Conservation (phyloP, 768 basidiomycete genomes). For the Pholiota conissans region DNA sequence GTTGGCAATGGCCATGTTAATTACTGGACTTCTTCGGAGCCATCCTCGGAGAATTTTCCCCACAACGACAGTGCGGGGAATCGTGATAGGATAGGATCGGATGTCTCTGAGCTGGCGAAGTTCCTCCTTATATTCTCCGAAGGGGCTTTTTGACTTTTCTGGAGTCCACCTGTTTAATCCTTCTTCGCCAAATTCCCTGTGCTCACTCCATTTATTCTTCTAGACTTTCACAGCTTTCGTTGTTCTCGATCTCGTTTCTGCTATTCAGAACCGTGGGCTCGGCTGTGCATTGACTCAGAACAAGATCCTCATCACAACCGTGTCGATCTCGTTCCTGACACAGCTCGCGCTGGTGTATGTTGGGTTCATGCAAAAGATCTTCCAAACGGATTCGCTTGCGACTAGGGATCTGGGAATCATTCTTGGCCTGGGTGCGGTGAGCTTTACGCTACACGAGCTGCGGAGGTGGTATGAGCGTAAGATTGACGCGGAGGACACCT, state of each 20-base stretch:
- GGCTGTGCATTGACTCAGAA: constrained; percentile 83
- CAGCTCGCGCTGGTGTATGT: constrained; percentile 89
- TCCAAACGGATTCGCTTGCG: constrained; percentile 87
- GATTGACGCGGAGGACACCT: constrained; percentile 53
- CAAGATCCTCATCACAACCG: constrained; percentile 86
- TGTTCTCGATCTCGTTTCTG: constrained; percentile 94
- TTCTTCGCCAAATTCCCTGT: constrained; percentile 51
- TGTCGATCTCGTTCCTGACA: constrained; percentile 80
- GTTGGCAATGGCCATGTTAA: neutral
- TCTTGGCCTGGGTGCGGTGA: constrained; percentile 62
- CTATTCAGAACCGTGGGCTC: constrained; percentile 91
- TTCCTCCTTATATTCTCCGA: neutral
- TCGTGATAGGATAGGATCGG: neutral
- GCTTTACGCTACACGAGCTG: constrained; percentile 74
- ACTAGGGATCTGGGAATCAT: constrained; percentile 69
- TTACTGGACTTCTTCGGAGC: neutral
- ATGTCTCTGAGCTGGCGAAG: neutral
- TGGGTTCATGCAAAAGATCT: constrained; percentile 86
- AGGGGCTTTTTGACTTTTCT: too few species aligned
- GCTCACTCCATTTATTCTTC: constrained; percentile 10
- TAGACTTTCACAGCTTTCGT: constrained; percentile 98
- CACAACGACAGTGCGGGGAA: neutral
- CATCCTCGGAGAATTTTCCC: neutral
- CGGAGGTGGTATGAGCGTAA: constrained; percentile 76
- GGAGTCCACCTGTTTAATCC: neutral